A percentile compares a stretch with the other conserved stretches of the same genome.
Evolutionary conservation across 768 basidiomycete genomes (phyloP).

Genomic region (Baorangia bicolor): DNA sequence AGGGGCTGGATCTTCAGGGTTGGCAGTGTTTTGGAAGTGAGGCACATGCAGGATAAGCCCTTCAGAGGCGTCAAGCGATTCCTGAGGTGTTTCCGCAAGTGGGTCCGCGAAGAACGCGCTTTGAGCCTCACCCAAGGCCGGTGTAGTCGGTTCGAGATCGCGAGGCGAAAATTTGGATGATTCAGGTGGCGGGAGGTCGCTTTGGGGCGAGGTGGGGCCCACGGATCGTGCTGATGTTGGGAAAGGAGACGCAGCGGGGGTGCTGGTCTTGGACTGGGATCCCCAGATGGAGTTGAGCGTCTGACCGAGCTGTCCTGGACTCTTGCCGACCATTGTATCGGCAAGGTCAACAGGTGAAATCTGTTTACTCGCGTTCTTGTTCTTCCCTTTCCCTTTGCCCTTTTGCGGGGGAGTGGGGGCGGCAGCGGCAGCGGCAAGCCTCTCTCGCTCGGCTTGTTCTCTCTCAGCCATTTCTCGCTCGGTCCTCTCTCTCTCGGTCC

Average conservation of each 20-base stretch:
- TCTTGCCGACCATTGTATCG: constrained; percentile 39
- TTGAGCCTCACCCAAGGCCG: constrained; percentile 16
- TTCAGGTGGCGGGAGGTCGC: constrained; percentile 10
- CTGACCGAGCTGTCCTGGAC: constrained; percentile 40
- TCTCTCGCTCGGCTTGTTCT: constrained; percentile 16
- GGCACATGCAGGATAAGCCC: constrained; percentile 16
- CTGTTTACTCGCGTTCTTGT: constrained; percentile 24
- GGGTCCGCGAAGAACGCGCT: background rate
- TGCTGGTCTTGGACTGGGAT: constrained; percentile 26
- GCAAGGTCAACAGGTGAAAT: constrained; percentile 34
- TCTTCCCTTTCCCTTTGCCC: constrained; percentile 17
- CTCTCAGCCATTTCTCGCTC: constrained; percentile 8
- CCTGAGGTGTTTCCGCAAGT: background rate
- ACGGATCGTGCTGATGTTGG: constrained; percentile 25
- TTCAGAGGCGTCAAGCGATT: background rate
- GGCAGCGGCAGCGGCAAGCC: constrained; percentile 1
- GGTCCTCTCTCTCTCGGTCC: background rate
- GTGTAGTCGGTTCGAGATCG: constrained; percentile 8
- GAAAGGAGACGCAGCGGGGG: constrained; percentile 31
- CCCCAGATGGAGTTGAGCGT: constrained; percentile 53
- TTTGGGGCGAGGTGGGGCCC: constrained; percentile 19
- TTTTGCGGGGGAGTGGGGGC: background rate
- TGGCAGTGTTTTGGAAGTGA: background rate
- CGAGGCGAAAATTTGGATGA: background rate
- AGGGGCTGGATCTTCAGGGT: constrained; percentile 1